These are phyloP conservation scores for Colletotrichum lindemuthianum DNA, from an alignment of 2,329 filamentous ascomycete genomes.

Conservation along the genomic window DNA sequence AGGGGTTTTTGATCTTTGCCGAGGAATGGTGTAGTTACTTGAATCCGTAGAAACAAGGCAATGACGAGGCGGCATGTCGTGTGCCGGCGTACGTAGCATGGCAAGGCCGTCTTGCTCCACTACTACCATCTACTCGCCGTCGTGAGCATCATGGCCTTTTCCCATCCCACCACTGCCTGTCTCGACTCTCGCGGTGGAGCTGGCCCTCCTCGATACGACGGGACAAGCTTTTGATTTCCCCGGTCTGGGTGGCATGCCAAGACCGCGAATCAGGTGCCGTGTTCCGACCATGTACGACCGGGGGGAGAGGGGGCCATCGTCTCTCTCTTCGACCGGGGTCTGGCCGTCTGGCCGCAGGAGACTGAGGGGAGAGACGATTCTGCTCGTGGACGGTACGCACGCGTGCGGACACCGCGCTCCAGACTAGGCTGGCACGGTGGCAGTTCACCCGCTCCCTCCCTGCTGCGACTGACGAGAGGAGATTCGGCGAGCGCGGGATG, in stretches of 20 bases:
- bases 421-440: not conserved
- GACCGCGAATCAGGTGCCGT: conserved; percentile 31
- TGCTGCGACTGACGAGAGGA: conserved; percentile 4
- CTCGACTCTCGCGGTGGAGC: conserved; percentile 13
- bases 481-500: conserved; percentile 22
- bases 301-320: not conserved
- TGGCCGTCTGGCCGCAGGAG: not conserved
- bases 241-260: conserved; percentile 24
- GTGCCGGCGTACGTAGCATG: not conserved
- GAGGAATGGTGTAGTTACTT: not conserved
- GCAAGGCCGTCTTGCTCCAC: conserved; percentile 6
- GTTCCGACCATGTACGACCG: conserved; percentile 17
- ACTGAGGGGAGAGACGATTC: no score
- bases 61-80: conserved; percentile 27
- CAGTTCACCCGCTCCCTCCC: not conserved
- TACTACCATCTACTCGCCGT: not conserved
- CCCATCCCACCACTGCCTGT: no score
- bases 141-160: not conserved
- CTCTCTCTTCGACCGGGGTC: conserved; percentile 13
- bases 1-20: conserved; percentile 15
- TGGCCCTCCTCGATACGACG: conserved; percentile 22
- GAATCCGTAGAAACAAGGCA: not conserved
- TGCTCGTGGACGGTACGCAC: no score
- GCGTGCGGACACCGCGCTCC: not conserved
- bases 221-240: conserved; percentile 34